Percentiles rank a stretch among this genome's conserved stretches.
Conservation (phyloP, 352 stramenopile species). For the Globisporangium okanoganense region DNA sequence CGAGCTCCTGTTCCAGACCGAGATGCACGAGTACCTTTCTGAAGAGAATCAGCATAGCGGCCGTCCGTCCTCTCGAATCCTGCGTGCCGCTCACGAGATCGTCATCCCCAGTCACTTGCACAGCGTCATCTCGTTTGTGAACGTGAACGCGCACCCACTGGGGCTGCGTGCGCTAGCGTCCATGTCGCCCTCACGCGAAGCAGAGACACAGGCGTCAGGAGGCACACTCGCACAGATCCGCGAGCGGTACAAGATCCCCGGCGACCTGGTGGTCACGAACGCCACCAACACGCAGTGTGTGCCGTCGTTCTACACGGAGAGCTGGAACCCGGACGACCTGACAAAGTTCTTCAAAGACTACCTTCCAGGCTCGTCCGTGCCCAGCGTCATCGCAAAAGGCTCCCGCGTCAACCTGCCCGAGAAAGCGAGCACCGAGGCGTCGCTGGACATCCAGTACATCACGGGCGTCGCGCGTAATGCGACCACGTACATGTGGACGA, state of each 20-base stretch:
- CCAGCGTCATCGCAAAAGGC: constrained; percentile 54
- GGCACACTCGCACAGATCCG: constrained; percentile 47
- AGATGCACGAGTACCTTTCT: constrained; percentile 46
- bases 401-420: constrained; percentile 37
- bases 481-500: constrained; percentile 77
- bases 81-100: constrained; percentile 34
- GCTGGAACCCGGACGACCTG: constrained; percentile 54
- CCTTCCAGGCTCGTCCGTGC: constrained; percentile 38
- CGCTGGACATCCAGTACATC: constrained; percentile 90
- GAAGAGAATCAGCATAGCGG: not conserved
- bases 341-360: constrained; percentile 51
- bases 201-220: not conserved
- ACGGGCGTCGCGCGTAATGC: constrained; percentile 76
- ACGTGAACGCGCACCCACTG: constrained; percentile 63
- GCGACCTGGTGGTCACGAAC: constrained; percentile 67
- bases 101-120: constrained; percentile 37
- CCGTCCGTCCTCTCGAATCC: constrained; percentile 23
- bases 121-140: constrained; percentile 55
- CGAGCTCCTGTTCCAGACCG: constrained; percentile 42
- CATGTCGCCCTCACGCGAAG: constrained; percentile 12
- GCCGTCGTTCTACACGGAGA: constrained; percentile 78
- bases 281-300: constrained; percentile 52
- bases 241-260: constrained; percentile 58
- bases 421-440: constrained; percentile 64
- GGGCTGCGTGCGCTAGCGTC: constrained; percentile 39